phyloP scores from a whole-genome alignment of 805 yeast genomes.

The Candida lessepsii region DNA sequence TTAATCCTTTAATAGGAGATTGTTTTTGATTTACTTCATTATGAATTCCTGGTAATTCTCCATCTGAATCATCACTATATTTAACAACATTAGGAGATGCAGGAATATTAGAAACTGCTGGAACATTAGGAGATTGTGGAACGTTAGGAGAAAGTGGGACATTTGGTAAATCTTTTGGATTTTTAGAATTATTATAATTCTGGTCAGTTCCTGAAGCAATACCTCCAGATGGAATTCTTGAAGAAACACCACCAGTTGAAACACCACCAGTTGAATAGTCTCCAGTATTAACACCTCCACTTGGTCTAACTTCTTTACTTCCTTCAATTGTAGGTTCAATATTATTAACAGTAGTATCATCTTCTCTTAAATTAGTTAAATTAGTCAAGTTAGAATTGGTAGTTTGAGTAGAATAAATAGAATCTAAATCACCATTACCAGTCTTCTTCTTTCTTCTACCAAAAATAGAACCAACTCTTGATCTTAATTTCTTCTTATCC shows the following conservation, averaged over 20 bases:
- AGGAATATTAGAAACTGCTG: slow-evolving; percentile 6
- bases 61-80: slow-evolving; percentile 23
- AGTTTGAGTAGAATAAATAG: slow-evolving; percentile 21
- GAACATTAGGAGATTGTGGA: slow-evolving; percentile 2
- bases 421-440: slow-evolving; percentile 28
- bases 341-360: slow-evolving; percentile 8
- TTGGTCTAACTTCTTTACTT: not conserved
- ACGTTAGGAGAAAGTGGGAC: slow-evolving; percentile 7
- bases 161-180: slow-evolving; percentile 11
- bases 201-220: slow-evolving; percentile 1
- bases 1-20: not conserved
- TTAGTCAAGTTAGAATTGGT: slow-evolving; percentile 19
- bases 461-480: slow-evolving; percentile 74
- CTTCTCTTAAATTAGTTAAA: slow-evolving; percentile 16
- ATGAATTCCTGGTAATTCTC: slow-evolving; percentile 6
- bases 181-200: not conserved
- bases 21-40: slow-evolving; percentile 15
- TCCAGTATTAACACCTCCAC: no score
- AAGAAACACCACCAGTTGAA: no score
- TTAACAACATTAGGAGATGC: slow-evolving; percentile 33
- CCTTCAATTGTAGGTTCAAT: slow-evolving; percentile 1
- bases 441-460: slow-evolving; percentile 49
- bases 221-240: not conserved
- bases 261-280: no score
- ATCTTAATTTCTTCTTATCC: slow-evolving; percentile 41